Evolutionary conservation across 73 alveolate species (phyloP).

Genomic region (Tetrahymena borealis): DNA sequence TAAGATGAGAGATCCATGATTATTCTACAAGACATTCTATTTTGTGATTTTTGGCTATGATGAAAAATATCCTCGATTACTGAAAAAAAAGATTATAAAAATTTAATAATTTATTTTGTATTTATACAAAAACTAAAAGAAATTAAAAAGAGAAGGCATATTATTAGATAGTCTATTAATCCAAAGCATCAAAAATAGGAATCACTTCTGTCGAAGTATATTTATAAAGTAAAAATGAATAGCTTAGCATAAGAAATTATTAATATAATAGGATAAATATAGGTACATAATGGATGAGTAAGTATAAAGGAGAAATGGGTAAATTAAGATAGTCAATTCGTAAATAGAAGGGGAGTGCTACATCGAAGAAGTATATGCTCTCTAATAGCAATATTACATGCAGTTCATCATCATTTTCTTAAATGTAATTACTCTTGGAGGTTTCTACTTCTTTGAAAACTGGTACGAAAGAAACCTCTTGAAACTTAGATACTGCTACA

Average conservation of each 20-base stretch:
- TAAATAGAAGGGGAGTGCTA: neutral
- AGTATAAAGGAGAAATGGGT: neutral
- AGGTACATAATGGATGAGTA: neutral
- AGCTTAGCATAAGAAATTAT: neutral
- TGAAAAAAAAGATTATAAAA: too few relatives aligned
- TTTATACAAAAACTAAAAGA: too few relatives aligned
- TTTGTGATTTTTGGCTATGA: too few relatives aligned
- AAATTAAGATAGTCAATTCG: neutral
- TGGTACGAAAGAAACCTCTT: constrained; percentile 2
- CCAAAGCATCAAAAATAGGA: too few relatives aligned
- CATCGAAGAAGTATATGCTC: neutral
- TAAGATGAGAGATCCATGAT: too few relatives aligned
- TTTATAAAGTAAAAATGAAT: neutral
- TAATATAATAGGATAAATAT: neutral
- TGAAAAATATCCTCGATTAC: too few relatives aligned
- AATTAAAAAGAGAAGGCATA: too few relatives aligned
- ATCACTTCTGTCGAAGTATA: too few relatives aligned
- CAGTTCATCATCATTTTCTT: neutral
- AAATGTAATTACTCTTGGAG: neutral
- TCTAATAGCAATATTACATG: neutral
- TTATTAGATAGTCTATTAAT: too few relatives aligned
- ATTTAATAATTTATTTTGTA: too few relatives aligned
- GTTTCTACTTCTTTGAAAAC: neutral
- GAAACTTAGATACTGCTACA: neutral
- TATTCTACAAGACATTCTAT: too few relatives aligned